Base-by-base conservation (phyloP, 192 early-diverging fungal genomes). In the Entomortierella parvispora region DNA sequence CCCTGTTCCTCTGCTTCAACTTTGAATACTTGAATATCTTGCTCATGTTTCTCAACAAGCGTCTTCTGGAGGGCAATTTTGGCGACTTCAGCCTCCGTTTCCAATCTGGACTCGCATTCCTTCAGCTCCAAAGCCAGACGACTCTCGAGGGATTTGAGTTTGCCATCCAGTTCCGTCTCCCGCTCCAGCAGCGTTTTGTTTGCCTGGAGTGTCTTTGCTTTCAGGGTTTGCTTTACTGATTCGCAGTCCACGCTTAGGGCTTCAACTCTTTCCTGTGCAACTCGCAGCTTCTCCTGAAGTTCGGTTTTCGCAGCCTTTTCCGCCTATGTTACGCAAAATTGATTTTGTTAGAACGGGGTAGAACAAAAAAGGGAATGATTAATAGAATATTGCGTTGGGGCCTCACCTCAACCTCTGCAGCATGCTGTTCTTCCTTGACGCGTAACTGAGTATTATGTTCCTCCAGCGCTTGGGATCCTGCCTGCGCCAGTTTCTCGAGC, bases 31-130 rank as follows among this genome's bases (percentile, higher is more conserved):
- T 56, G 54, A 12, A 77, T n/a, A 18, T 64, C 52, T 44, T 52
- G 15, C 25, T 64, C 61, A 28, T 68, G 65, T 9, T 18, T 40
- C 23, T 67, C 74, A 32, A 68, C 18, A 28, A 75, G 60, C 15
- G 65, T 53, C 26, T 51, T 29, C 11, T 40, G 53, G 18, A 57
- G 37, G 6, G 37, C 23, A 12, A 34, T 43, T 8, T 45, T 2
- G 1, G 55, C 46, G 2, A 49, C 61, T 26, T 65, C 70, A 14
- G 46, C 26, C 23, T 77, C 65, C n/a, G 15, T 22, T 2, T 33
- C 60, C 25, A 14, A 15, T 4, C 45, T 62, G 1, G 65, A 48
- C 20, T 50, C 37, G 14, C 20, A 43, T 40, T 65, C 65, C 37
- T 68, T 53, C 12, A 67, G 37, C 7, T 68, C 65, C 22, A 44